Percentiles rank a stretch among this genome's conserved stretches.
These are phyloP conservation scores for Cenchrus purpureus DNA, from an alignment of 176 grass and related monocot species.

Conservation along the genomic window DNA sequence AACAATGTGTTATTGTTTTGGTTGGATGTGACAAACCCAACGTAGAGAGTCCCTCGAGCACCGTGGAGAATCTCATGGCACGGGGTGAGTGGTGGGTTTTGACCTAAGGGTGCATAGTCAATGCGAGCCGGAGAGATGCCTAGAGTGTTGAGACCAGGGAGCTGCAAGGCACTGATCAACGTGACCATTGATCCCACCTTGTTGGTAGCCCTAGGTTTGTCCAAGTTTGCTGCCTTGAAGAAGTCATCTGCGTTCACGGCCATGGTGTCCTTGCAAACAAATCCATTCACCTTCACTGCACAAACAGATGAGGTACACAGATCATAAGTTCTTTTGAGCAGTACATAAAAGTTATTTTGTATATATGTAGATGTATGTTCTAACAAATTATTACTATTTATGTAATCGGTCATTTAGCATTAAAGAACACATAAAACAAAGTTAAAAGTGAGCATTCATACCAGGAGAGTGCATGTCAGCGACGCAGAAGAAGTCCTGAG, in stretches of 20 bases:
- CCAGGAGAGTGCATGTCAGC: not conserved
- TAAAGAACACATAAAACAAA: too few relatives aligned
- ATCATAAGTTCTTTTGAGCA: too few relatives aligned
- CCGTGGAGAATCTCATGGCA: slow-evolving; percentile 18
- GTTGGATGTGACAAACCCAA: slow-evolving; percentile 51
- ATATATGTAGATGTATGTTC: not conserved
- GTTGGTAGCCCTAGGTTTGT: slow-evolving; percentile 25
- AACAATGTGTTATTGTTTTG: slow-evolving; percentile 29
- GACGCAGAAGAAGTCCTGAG: slow-evolving; percentile 33
- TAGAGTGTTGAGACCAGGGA: slow-evolving; percentile 24
- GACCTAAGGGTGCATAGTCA: not conserved
- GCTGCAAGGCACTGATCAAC: slow-evolving; percentile 7
- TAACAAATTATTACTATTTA: not conserved
- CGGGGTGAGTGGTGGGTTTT: slow-evolving; percentile 43
- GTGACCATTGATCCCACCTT: slow-evolving; percentile 32
- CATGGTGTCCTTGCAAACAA: slow-evolving; percentile 38
- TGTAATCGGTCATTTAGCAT: too few relatives aligned
- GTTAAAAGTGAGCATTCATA: not conserved
- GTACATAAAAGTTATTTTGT: too few relatives aligned
- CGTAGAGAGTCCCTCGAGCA: slow-evolving; percentile 42
- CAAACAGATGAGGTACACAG: not conserved
- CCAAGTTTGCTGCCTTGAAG: slow-evolving; percentile 15
- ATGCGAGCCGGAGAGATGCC: slow-evolving; percentile 15
- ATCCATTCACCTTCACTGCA: slow-evolving; percentile 36
- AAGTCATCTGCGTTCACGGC: slow-evolving; percentile 16